Evolutionary conservation across 345 rosid species (phyloP).

Genomic region (Eucalyptus polybractea): DNA sequence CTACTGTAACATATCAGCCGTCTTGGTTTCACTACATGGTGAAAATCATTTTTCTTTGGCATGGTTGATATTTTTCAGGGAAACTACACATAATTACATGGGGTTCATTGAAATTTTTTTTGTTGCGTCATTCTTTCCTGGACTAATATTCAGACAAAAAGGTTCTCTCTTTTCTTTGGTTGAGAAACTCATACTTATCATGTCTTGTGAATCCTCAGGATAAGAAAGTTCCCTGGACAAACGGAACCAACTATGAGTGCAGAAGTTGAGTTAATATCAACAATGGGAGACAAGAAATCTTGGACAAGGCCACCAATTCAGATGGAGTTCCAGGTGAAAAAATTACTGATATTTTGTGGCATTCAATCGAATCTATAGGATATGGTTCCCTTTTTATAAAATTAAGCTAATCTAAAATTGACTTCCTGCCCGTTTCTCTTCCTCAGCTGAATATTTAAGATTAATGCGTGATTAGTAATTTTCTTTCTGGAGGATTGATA

Average conservation of each 20-base stretch:
- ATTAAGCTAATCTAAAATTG: neutral
- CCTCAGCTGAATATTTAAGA: neutral
- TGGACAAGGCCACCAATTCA: slow-evolving; percentile 98
- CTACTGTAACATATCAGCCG: neutral
- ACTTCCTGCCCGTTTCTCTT: neutral
- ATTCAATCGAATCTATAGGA: neutral
- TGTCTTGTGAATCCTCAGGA: slow-evolving; percentile 26
- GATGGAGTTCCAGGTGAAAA: slow-evolving; percentile 92
- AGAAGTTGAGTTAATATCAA: slow-evolving; percentile 91
- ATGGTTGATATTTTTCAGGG: neutral
- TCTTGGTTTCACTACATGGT: neutral
- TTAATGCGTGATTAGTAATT: neutral
- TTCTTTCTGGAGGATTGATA: neutral
- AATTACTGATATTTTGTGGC: neutral
- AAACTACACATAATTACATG: neutral
- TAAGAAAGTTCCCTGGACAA: slow-evolving; percentile 96
- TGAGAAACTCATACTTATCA: neutral
- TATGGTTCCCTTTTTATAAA: neutral
- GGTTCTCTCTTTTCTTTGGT: neutral
- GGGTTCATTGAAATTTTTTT: neutral
- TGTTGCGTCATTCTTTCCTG: neutral
- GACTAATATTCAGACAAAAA: neutral
- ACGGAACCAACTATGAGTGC: slow-evolving; percentile 98
- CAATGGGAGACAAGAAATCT: slow-evolving; percentile 89
- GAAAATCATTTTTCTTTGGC: neutral